Conservation (phyloP, 306 rosid species). For the Quercus parvula region DNA sequence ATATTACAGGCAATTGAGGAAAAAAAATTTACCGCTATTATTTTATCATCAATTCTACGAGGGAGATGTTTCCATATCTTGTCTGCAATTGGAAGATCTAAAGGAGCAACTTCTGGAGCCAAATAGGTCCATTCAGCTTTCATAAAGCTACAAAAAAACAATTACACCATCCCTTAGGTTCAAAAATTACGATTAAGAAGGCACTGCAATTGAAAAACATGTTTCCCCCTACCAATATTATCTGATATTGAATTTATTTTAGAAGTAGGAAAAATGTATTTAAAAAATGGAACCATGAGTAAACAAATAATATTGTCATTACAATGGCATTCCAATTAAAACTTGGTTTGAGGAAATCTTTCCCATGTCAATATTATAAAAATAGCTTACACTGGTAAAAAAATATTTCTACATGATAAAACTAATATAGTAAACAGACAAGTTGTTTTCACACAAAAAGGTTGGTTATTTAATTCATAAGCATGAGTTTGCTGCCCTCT, state of each 20-base stretch:
- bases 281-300: neutral
- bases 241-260: conserved; percentile 6
- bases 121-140: conserved; percentile 69
- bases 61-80: conserved; percentile 71
- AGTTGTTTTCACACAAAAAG: neutral
- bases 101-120: conserved; percentile 32
- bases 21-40: conserved; percentile 41
- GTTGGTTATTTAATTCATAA: neutral
- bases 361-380: neutral
- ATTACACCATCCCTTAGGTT: conserved; percentile 24
- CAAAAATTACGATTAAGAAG: conserved; percentile 1
- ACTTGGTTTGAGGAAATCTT: neutral
- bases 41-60: conserved; percentile 55
- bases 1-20: neutral
- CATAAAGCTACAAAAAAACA: conserved; percentile 60
- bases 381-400: neutral
- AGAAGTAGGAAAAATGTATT: neutral
- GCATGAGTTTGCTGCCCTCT: neutral
- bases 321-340: neutral
- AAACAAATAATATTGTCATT: neutral
- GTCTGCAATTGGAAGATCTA: conserved; percentile 63
- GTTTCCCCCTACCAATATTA: neutral
- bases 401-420: neutral
- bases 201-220: neutral
- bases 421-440: neutral